A percentile compares a stretch with the other conserved stretches of the same genome.
These are phyloP conservation scores for Backusella macrospora DNA, from an alignment of 192 early-diverging fungal species.

Conservation along the genomic window DNA sequence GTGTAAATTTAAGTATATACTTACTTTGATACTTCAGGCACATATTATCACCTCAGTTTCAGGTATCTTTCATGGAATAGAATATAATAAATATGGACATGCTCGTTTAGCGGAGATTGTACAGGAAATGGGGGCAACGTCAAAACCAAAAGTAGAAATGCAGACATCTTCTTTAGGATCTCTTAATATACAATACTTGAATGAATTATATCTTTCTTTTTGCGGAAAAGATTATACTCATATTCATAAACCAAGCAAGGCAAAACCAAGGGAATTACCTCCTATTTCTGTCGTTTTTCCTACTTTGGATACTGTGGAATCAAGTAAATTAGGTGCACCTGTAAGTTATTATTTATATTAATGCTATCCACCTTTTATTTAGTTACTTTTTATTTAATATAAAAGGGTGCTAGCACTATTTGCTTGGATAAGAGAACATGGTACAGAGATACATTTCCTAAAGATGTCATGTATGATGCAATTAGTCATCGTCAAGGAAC, in stretches of 20 bases:
- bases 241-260: neutral
- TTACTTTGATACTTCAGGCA: conserved; percentile 17
- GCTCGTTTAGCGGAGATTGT: conserved; percentile 47
- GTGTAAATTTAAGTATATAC: neutral
- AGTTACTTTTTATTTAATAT: neutral
- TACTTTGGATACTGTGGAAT: conserved; percentile 39
- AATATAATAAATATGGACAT: conserved; percentile 53
- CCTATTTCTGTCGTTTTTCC: conserved; percentile 50
- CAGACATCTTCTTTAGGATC: conserved; percentile 55
- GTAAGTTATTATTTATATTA: conserved; percentile 20
- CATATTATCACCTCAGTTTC: conserved; percentile 60
- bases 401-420: conserved; percentile 42
- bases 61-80: conserved; percentile 35
- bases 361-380: neutral
- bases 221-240: conserved; percentile 35
- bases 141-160: conserved; percentile 42
- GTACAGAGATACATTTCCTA: conserved; percentile 40
- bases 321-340: conserved; percentile 32
- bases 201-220: conserved; percentile 46
- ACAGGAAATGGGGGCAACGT: conserved; percentile 22
- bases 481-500: conserved; percentile 38
- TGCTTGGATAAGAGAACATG: conserved; percentile 33
- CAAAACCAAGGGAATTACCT: conserved; percentile 22
- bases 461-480: conserved; percentile 33
- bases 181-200: conserved; percentile 38